Evolutionary conservation across 441 rosid species (phyloP).

Genomic region (Erodium trifolium): DNA sequence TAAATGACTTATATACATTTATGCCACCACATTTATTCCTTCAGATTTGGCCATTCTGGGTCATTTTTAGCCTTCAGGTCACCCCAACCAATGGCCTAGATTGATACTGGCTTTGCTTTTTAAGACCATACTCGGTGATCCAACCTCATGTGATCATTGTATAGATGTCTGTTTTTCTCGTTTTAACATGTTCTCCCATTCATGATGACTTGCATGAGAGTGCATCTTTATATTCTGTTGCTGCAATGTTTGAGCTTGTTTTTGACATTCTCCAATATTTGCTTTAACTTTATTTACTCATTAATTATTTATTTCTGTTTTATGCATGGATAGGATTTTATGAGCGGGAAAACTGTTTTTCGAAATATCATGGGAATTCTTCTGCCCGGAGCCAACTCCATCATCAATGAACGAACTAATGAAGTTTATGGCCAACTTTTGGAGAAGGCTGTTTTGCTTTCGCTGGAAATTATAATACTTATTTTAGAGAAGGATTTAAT

Average conservation of each 20-base stretch:
- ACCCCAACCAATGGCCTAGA: neutral
- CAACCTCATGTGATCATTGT: neutral
- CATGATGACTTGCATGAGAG: neutral
- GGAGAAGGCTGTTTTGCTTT: constrained; percentile 87
- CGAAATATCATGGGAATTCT: constrained; percentile 85
- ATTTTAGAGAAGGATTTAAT: constrained; percentile 70
- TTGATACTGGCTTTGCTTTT: neutral
- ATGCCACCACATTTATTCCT: neutral
- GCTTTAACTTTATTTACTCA: neutral
- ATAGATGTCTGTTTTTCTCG: neutral
- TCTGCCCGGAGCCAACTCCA: constrained; percentile 66
- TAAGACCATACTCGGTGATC: constrained; percentile 1
- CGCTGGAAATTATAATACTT: constrained; percentile 75
- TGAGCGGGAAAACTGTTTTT: constrained; percentile 88
- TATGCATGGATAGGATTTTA: constrained; percentile 66
- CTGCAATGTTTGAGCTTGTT: constrained; percentile 4
- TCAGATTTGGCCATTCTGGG: neutral
- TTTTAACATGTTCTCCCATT: constrained; percentile 5
- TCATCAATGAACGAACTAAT: constrained; percentile 63
- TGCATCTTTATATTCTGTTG: constrained; percentile 5
- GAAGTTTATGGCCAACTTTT: constrained; percentile 73
- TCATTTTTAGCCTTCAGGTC: neutral
- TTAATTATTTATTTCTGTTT: constrained; percentile 8
- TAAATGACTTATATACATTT: neutral
- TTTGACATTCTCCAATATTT: neutral